phyloP scores from a whole-genome alignment of 495 filamentous ascomycete genomes.

The Bacidia rubella region DNA sequence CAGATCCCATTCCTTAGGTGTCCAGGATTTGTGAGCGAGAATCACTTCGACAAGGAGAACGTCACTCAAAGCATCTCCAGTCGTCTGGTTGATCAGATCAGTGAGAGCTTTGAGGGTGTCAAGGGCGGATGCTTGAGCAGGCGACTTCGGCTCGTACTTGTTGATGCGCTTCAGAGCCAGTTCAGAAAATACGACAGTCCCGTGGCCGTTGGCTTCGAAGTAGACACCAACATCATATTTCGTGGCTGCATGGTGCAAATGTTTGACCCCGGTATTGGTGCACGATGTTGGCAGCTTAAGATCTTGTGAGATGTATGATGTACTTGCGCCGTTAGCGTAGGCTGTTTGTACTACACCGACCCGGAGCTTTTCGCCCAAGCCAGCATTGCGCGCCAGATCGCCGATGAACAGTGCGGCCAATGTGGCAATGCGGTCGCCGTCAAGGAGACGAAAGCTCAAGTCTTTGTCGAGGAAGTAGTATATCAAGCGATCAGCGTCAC shows the following conservation, averaged over 20 bases:
- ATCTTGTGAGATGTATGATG: conserved; percentile 75
- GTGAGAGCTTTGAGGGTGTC: conserved; percentile 67
- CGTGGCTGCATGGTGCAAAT: conserved; percentile 86
- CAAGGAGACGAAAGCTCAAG: conserved; percentile 72
- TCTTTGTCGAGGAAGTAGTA: conserved; percentile 87
- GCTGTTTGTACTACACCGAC: conserved; percentile 94
- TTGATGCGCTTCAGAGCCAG: conserved; percentile 64
- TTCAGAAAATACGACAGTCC: conserved; percentile 86
- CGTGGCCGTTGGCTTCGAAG: conserved; percentile 97
- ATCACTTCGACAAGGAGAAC: conserved; percentile 93
- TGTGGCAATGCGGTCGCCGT: conserved; percentile 93
- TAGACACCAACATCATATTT: conserved; percentile 92
- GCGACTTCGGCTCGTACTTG: conserved; percentile 69
- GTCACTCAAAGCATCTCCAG: conserved; percentile 91
- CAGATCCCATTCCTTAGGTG: conserved; percentile 74
- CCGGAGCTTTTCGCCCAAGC: conserved; percentile 62
- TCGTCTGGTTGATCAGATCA: conserved; percentile 92
- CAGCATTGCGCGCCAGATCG: conserved; percentile 67
- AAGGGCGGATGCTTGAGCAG: conserved; percentile 74
- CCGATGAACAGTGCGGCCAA: conserved; percentile 89
- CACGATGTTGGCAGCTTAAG: conserved; percentile 82
- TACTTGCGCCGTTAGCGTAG: conserved; percentile 94
- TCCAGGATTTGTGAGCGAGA: conserved; percentile 89
- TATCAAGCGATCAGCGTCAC: conserved; percentile 87
- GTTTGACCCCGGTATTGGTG: conserved; percentile 92